phyloP scores from a whole-genome alignment of 768 basidiomycete genomes.

The Tylopilus sp. region DNA sequence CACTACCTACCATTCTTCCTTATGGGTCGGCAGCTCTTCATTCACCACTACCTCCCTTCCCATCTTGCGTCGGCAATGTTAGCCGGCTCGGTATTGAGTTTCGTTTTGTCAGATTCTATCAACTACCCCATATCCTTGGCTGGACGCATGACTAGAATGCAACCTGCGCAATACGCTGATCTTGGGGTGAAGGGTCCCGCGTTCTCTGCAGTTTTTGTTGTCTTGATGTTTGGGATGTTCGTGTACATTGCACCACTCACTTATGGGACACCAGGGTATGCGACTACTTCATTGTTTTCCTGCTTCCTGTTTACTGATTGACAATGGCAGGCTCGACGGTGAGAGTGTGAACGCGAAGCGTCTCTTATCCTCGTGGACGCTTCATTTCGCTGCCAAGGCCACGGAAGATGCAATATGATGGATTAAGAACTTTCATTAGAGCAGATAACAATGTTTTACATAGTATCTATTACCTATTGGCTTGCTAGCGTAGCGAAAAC shows the following conservation, averaged over 20 bases:
- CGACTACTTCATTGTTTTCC: slow-evolving; percentile 13
- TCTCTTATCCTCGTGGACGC: slow-evolving; percentile 85
- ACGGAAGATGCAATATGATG: slow-evolving; percentile 36
- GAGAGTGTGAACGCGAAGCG: slow-evolving; percentile 82
- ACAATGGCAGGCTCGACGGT: slow-evolving; percentile 64
- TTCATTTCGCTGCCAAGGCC: slow-evolving; percentile 85
- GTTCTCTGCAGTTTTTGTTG: slow-evolving; percentile 52
- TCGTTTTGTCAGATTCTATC: slow-evolving; percentile 83
- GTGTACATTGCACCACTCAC: slow-evolving; percentile 85
- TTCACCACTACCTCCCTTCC: slow-evolving; percentile 97
- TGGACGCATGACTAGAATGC: slow-evolving; percentile 62
- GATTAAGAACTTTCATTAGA: slow-evolving; percentile 10
- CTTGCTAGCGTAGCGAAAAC: slow-evolving; percentile 9
- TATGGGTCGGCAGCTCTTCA: slow-evolving; percentile 94
- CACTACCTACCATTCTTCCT: slow-evolving; percentile 98
- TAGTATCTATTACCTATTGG: slow-evolving; percentile 19
- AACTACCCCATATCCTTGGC: slow-evolving; percentile 84
- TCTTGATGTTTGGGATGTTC: slow-evolving; percentile 63
- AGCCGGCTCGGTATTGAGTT: slow-evolving; percentile 89
- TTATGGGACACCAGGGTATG: slow-evolving; percentile 95
- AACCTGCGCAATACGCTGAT: slow-evolving; percentile 59
- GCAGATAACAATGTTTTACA: slow-evolving; percentile 14
- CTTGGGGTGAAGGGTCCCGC: slow-evolving; percentile 75
- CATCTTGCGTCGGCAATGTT: slow-evolving; percentile 91
- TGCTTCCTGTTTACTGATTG: slow-evolving; percentile 13